A percentile compares a stretch with the other conserved stretches of the same genome.
phyloP scores from a whole-genome alignment of 495 filamentous ascomycete species.

The Parathielavia appendiculata region DNA sequence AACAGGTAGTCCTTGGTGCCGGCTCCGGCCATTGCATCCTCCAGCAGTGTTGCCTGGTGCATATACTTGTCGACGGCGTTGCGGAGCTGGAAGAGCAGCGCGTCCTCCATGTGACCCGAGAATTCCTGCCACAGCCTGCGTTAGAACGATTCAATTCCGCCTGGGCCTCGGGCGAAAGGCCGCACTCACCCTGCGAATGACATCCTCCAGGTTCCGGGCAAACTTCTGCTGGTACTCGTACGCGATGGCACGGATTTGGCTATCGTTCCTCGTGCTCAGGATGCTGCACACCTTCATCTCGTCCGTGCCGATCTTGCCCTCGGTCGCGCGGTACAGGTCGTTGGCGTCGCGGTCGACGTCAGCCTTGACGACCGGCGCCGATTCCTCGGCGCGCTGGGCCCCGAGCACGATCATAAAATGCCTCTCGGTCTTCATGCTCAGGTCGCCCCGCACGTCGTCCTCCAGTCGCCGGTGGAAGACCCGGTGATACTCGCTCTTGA shows the following conservation, averaged over 20 bases:
- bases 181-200: conserved; percentile 59
- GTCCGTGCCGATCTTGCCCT: conserved; percentile 66
- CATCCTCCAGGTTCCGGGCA: conserved; percentile 58
- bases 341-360: conserved; percentile 65
- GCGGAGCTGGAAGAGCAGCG: conserved; percentile 72
- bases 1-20: conserved; percentile 83
- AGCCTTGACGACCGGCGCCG: conserved; percentile 61
- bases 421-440: conserved; percentile 76
- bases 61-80: conserved; percentile 71
- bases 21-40: conserved; percentile 78
- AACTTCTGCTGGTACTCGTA: conserved; percentile 64
- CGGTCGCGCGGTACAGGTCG: conserved; percentile 66
- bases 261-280: conserved; percentile 65
- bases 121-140: conserved; percentile 52
- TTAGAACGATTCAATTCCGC: no score
- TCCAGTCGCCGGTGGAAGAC: conserved; percentile 57
- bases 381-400: conserved; percentile 68
- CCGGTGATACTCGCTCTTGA: conserved; percentile 69
- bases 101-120: conserved; percentile 86
- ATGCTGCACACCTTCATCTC: conserved; percentile 71
- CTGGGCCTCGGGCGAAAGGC: no score
- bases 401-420: conserved; percentile 75
- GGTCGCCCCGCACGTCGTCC: conserved; percentile 64
- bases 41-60: conserved; percentile 72
- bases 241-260: conserved; percentile 74